Percentiles rank a stretch among this genome's conserved stretches.
Evolutionary conservation across 352 stramenopile species (phyloP).

Genomic region (Pythium scleroteichum): DNA sequence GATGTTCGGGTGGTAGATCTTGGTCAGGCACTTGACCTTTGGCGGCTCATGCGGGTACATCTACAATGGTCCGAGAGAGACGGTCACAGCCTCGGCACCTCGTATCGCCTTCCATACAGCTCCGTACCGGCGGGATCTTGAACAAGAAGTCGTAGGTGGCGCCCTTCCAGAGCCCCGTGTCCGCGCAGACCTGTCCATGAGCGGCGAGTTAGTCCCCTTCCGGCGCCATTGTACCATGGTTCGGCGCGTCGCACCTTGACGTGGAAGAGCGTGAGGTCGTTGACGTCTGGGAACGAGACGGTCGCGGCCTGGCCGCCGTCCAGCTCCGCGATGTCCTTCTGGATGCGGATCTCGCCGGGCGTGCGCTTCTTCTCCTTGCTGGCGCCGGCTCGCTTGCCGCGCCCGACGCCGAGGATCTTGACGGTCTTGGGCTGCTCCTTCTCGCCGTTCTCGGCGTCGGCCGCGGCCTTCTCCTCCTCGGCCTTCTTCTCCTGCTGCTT

Average conservation of each 20-base stretch:
- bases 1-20: conserved; percentile 99
- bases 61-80: conserved; percentile 27
- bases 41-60: conserved; percentile 97
- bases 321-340: conserved; percentile 99
- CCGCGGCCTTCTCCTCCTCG: conserved; percentile 52
- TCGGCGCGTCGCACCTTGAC: conserved; percentile 88
- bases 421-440: conserved; percentile 70
- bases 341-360: conserved; percentile 97
- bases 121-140: conserved; percentile 93
- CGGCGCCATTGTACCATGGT: too few species aligned
- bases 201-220: too few species aligned
- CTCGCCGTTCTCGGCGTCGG: conserved; percentile 23
- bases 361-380: conserved; percentile 93
- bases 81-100: too few species aligned
- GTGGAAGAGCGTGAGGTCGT: conserved; percentile 94
- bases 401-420: conserved; percentile 83
- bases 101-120: too few species aligned
- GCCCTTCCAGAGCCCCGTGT: conserved; percentile 97
- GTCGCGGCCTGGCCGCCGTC: conserved; percentile 96
- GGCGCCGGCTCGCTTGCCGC: conserved; percentile 61
- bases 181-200: conserved; percentile 85
- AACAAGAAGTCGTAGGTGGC: conserved; percentile 98
- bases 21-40: conserved; percentile 97
- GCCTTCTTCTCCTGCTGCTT: conserved; percentile 87
- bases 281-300: conserved; percentile 96